phyloP scores from a whole-genome alignment of 352 stramenopile genomes.

The Phytophthora foliorum region DNA sequence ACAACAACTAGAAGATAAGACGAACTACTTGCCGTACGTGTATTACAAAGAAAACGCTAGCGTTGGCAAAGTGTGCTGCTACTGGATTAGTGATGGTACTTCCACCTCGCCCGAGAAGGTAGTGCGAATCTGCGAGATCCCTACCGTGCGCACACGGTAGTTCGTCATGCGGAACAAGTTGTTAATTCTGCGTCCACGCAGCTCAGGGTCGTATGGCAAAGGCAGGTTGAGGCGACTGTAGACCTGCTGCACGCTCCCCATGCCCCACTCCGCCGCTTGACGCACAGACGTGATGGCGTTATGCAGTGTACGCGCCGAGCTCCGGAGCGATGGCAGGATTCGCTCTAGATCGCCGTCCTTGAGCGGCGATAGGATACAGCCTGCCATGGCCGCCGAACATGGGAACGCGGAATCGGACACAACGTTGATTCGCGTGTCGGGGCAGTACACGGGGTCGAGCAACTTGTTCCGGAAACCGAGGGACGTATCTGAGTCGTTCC shows the following conservation, averaged over 20 bases:
- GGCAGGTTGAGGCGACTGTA: conserved; percentile 2
- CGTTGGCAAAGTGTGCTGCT: too few species aligned
- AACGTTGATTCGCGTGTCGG: not conserved
- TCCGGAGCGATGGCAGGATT: not conserved
- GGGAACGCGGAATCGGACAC: not conserved
- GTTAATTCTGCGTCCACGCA: not conserved
- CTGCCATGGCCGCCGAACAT: not conserved
- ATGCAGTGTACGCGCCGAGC: not conserved
- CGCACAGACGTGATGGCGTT: not conserved
- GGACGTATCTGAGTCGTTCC: not conserved
- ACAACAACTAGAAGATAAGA: too few species aligned
- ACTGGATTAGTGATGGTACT: too few species aligned
- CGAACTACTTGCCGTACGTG: too few species aligned
- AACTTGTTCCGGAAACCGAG: not conserved
- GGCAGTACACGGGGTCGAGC: not conserved
- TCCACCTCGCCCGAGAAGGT: conserved; percentile 2
- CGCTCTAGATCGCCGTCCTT: not conserved
- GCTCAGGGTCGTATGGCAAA: conserved; percentile 2
- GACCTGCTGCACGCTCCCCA: conserved; percentile 2
- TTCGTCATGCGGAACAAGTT: conserved; percentile 14
- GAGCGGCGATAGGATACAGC: not conserved
- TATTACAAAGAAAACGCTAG: too few species aligned
- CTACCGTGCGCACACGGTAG: conserved; percentile 15
- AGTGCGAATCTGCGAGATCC: conserved; percentile 3
- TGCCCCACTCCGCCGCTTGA: too few species aligned